phyloP scores from a whole-genome alignment of 2,329 filamentous ascomycete species.

The Ciborinia camelliae region DNA sequence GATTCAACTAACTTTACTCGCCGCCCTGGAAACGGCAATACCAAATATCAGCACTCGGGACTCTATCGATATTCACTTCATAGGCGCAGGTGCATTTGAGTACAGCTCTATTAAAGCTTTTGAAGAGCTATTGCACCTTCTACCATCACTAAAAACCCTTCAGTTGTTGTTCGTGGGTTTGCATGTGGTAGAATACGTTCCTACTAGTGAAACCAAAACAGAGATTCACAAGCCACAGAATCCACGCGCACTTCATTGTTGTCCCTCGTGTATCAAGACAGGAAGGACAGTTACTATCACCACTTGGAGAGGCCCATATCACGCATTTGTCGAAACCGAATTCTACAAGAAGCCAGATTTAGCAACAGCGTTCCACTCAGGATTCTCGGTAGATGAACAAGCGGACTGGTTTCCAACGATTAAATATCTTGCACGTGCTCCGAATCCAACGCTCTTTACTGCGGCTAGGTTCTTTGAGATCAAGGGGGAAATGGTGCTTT shows the following conservation, averaged over 20 bases:
- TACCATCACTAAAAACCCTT: neutral
- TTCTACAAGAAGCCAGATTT: constrained; percentile 6
- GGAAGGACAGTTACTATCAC: constrained; percentile 6
- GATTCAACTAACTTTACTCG: no score
- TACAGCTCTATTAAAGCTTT: no score
- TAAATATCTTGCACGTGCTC: constrained; percentile 5
- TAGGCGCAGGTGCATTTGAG: no score
- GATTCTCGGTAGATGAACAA: constrained; percentile 11
- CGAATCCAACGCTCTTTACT: constrained; percentile 13
- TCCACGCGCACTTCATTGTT: constrained; percentile 9
- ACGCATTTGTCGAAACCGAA: constrained; percentile 5
- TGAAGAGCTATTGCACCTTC: neutral
- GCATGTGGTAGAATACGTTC: neutral
- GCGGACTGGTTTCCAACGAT: constrained; percentile 1
- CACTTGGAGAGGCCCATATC: constrained; percentile 17
- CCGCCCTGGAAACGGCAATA: no score
- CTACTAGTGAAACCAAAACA: no score
- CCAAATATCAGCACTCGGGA: no score
- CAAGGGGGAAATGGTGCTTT: neutral
- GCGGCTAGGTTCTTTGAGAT: constrained; percentile 8
- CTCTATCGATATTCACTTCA: no score
- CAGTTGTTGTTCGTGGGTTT: neutral
- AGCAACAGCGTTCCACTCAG: constrained; percentile 14
- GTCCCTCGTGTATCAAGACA: constrained; percentile 4
- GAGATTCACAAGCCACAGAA: neutral